Conservation (phyloP, 306 rosid species). For the Acacia acuminata region DNA sequence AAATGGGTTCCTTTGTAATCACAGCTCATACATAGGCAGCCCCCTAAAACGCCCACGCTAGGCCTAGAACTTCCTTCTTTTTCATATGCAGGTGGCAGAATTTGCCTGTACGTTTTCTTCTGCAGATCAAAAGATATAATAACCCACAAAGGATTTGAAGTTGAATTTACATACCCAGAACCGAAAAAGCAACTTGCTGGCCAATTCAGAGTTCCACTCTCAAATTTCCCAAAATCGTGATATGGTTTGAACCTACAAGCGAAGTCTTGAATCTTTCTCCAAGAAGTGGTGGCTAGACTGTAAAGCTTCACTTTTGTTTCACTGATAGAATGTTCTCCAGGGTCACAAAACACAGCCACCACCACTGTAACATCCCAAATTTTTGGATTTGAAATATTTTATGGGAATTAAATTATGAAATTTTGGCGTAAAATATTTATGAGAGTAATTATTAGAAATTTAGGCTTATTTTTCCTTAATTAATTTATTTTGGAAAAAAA, state of each 20-base stretch:
- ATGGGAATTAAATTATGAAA: too few species aligned
- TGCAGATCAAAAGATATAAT: slow-evolving; percentile 48
- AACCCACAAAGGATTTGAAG: slow-evolving; percentile 35
- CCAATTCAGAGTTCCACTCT: slow-evolving; percentile 53
- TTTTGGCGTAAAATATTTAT: too few species aligned
- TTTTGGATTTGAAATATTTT: too few species aligned
- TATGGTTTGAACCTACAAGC: slow-evolving; percentile 42
- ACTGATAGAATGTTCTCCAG: slow-evolving; percentile 34
- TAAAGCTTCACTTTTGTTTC: slow-evolving; percentile 47
- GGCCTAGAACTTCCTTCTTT: slow-evolving; percentile 50
- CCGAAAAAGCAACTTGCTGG: slow-evolving; percentile 27
- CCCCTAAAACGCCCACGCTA: slow-evolving; percentile 40
- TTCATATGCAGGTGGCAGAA: slow-evolving; percentile 51
- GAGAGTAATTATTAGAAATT: too few species aligned
- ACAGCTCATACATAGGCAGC: slow-evolving; percentile 42
- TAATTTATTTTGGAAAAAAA: too few species aligned
- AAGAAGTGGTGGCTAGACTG: slow-evolving; percentile 33
- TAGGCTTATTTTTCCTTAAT: too few species aligned
- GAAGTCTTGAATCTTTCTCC: slow-evolving; percentile 54
- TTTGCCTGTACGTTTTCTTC: slow-evolving; percentile 42
- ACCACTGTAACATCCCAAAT: too few species aligned
- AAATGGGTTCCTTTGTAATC: slow-evolving; percentile 44
- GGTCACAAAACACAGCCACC: slow-evolving; percentile 52
- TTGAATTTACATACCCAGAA: neutral
- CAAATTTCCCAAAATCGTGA: slow-evolving; percentile 47